A percentile compares a stretch with the other conserved stretches of the same genome.
Conservation (phyloP, 2,329 filamentous ascomycete species). For the Diaporthe australafricana region DNA sequence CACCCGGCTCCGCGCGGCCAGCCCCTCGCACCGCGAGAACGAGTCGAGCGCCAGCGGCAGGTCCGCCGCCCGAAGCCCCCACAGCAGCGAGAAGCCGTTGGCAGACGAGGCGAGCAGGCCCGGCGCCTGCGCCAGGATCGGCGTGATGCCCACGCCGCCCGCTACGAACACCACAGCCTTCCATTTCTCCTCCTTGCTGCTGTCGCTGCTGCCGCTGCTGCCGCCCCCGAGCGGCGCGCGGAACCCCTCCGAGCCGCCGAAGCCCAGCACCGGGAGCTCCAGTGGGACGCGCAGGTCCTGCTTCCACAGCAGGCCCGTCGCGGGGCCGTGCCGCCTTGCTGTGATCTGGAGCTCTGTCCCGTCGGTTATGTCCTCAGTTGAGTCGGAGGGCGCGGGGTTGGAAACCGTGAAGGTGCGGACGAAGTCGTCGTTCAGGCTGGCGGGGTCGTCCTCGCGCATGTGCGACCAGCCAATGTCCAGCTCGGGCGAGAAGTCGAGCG, state of each 20-base stretch:
- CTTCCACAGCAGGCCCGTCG: conserved; percentile 73
- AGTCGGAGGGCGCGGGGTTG: conserved; percentile 56
- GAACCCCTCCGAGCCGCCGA: conserved; percentile 72
- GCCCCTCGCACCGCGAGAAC: conserved; percentile 61
- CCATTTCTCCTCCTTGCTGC: conserved; percentile 45
- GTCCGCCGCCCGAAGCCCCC: conserved; percentile 75
- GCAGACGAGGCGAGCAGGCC: conserved; percentile 52
- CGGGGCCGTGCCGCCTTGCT: conserved; percentile 74
- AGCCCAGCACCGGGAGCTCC: conserved; percentile 76
- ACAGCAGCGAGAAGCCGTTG: conserved; percentile 67
- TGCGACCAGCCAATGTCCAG: conserved; percentile 81
- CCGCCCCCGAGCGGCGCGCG: conserved; percentile 44
- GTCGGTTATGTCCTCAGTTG: conserved; percentile 41
- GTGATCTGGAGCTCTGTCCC: conserved; percentile 76
- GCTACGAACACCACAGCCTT: conserved; percentile 72
- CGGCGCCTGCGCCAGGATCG: conserved; percentile 76
- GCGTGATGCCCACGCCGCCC: conserved; percentile 86
- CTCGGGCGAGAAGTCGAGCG: conserved; percentile 77
- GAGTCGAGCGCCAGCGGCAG: conserved; percentile 70
- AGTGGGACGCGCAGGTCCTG: conserved; percentile 65
- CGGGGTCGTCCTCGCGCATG: conserved; percentile 85
- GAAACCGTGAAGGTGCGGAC: conserved; percentile 87
- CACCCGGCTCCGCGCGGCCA: conserved; percentile 66
- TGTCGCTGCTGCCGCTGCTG: neutral
- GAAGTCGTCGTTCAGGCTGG: conserved; percentile 85